Conservation (phyloP, 1,139 yeast species). For the Geotrichum candidum region DNA sequence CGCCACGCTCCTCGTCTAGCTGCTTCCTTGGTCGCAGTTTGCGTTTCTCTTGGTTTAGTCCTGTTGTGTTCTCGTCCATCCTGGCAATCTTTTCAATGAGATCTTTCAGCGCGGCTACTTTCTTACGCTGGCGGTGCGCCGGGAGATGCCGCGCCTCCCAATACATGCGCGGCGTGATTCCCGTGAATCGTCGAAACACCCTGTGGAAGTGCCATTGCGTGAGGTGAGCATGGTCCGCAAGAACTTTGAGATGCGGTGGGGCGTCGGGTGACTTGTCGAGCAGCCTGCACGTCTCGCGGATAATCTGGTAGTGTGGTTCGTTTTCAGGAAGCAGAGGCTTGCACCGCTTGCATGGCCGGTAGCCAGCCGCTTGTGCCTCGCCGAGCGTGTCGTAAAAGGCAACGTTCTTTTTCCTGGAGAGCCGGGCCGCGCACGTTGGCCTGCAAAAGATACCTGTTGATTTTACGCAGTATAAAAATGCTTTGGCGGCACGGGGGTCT, state of each 20-base stretch:
- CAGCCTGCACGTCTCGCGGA: conserved; percentile 19
- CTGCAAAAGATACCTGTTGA: conserved; percentile 27
- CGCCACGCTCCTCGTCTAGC: conserved; percentile 1
- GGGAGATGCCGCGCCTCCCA: conserved; percentile 17
- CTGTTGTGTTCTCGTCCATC: conserved; percentile 9
- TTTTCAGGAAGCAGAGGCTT: conserved; percentile 23
- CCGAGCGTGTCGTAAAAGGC: conserved; percentile 20
- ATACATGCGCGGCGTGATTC: conserved; percentile 18
- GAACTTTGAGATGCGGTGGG: conserved; percentile 19
- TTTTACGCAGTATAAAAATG: conserved; percentile 24
- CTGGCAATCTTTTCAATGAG: conserved; percentile 8
- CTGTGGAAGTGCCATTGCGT: conserved; percentile 32
- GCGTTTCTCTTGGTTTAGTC: neutral
- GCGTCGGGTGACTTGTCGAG: conserved; percentile 17
- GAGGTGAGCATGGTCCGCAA: conserved; percentile 24
- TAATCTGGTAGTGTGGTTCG: conserved; percentile 23
- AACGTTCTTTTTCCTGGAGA: conserved; percentile 23
- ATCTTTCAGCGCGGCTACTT: conserved; percentile 8
- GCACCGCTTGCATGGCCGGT: conserved; percentile 27
- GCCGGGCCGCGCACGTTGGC: conserved; percentile 25
- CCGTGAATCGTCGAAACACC: conserved; percentile 29
- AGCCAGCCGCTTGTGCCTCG: conserved; percentile 24
- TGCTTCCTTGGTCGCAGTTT: conserved; percentile 8
- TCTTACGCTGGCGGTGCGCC: conserved; percentile 3
- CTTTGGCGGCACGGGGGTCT: conserved; percentile 26